These are phyloP conservation scores for Sporothrix protearum DNA, from an alignment of 2,329 filamentous ascomycete genomes.

Conservation along the genomic window DNA sequence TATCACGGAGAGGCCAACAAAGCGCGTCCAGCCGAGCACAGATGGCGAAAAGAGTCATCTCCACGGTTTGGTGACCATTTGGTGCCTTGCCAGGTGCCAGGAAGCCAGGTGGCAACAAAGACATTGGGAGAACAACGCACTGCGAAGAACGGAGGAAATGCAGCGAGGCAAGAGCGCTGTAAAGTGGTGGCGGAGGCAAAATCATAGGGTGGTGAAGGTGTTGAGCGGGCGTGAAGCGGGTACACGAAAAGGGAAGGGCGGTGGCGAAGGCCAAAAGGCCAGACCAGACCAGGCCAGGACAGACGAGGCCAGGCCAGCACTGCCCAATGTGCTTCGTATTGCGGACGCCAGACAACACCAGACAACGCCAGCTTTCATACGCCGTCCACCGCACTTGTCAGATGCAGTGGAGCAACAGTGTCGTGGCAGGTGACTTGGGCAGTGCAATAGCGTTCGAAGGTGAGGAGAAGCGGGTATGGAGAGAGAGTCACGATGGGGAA, in stretches of 20 bases:
- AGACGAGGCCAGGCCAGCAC: not conserved
- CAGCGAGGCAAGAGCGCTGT: not conserved
- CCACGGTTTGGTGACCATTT: not conserved
- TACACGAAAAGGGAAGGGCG: not conserved
- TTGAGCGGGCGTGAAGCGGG: not conserved
- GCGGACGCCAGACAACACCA: not conserved
- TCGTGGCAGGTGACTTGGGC: not conserved
- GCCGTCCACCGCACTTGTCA: not conserved
- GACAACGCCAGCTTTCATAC: not conserved
- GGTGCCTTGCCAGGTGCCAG: conserved; percentile 16
- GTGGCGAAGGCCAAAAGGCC: conserved; percentile 6
- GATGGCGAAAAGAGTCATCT: conserved; percentile 11
- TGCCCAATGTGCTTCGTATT: not conserved
- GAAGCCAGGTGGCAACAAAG: conserved; percentile 23
- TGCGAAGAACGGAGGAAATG: not conserved
- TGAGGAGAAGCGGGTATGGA: not conserved
- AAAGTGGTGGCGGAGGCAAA: conserved; percentile 13
- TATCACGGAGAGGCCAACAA: conserved; percentile 3
- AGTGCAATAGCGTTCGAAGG: not conserved
- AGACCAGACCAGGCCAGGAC: not conserved
- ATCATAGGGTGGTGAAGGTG: not conserved
- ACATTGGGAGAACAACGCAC: not conserved
- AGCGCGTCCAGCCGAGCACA: not conserved
- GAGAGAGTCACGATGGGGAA: conserved; percentile 10
- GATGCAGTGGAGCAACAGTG: not conserved